Evolutionary conservation across 2,329 filamentous ascomycete species (phyloP), one percentile per base, ranked within the genome.

Genomic region (Phialocephala subalpina): DNA sequence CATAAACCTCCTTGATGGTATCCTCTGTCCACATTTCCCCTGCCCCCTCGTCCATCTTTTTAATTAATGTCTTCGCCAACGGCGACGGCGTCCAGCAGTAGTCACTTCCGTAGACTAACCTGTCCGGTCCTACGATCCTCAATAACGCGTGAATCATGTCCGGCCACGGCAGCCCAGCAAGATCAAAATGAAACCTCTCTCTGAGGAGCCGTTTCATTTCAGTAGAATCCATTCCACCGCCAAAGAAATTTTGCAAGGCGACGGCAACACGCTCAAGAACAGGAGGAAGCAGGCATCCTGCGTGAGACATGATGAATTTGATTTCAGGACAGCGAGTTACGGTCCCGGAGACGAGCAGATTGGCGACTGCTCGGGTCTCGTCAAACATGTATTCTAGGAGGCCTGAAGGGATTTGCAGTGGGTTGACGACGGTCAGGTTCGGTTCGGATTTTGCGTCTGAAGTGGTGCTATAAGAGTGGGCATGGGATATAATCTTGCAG

Each of bases 331-430:
- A 82, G 0, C 79, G 75, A 22, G 77, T 73, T 1, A 85, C 76
- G 0, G 82, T 84, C 3, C 82, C 82, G 3, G 77, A 79, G 16
- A 82, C 72, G 67, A 86, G 82, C 8, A 86, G 75, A 65, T 84
- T 83, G 0, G 80, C 78, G 1, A 66, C 35, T 25, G 63, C 45
- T 0, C 84, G 74, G 1, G 82, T 81, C 0, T 82, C 83, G 62
- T 86, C 84, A 72, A 86, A 86, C 69, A 86, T 78, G 73, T 85
- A 86, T 65, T 83, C 81, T 29, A 83, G 69, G 47, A 80, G 73
- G 0, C 81, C 79, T 40, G 75, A 73, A 0, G 80, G 77, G 4
- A 82, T 74, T 11, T 63, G 63, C 0, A 70, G 71, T 0, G 64
- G 71, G 1, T 71, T 74, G 53, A 71, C 76, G 0, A 71, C 75